Evolutionary conservation across 192 early-diverging fungal genomes (phyloP), one percentile per base, ranked within the genome.

Genomic region (Umbelopsis vinacea): DNA sequence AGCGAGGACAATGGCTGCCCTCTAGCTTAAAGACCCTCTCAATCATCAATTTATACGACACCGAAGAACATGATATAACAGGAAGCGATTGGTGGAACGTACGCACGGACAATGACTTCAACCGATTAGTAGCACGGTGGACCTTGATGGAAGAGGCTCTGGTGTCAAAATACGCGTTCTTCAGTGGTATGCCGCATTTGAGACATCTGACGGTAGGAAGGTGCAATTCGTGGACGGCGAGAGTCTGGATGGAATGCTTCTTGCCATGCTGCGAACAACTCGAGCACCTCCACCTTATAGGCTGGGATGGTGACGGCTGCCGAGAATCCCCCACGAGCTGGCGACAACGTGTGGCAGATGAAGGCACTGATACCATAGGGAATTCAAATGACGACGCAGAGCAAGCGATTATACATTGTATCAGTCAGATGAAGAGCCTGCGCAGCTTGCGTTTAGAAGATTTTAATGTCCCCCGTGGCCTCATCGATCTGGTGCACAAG

Each of bases 181-280:
- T 70, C 11, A 48, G 35, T 6, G 19, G 24, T 2, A 53, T 70
- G 52, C 50, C 46, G 19, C 23, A 52, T 22, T 52, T 70, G 15
- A 24, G 37, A 52, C 35, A 29, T 15, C 52, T 70, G 15, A 52
- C 69, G 4, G 35, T 70, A 48, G 69, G 69, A 19, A 37, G 69
- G n/a, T 70, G 69, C 8, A 40, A 52, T 23, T 38, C 35, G 15
- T 70, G 69, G 69, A 70, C 50, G 35, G 29, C 69, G 12, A 48
- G 52, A 38, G 52, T 70, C 12, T 70, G 69, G 69, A 45, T 48
- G 22, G 50, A 70, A 11, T 70, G 69, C 21, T 53, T 70, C 35
- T 23, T 70, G 9, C 69, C 69, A 4, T 53, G 69, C 52, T 52
- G 48, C 22, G 19, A 48, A 21, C 23, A 33, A 17, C 69, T 70